These are phyloP conservation scores for Penicillium lagena DNA, from an alignment of 495 filamentous ascomycete species.

Conservation along the genomic window DNA sequence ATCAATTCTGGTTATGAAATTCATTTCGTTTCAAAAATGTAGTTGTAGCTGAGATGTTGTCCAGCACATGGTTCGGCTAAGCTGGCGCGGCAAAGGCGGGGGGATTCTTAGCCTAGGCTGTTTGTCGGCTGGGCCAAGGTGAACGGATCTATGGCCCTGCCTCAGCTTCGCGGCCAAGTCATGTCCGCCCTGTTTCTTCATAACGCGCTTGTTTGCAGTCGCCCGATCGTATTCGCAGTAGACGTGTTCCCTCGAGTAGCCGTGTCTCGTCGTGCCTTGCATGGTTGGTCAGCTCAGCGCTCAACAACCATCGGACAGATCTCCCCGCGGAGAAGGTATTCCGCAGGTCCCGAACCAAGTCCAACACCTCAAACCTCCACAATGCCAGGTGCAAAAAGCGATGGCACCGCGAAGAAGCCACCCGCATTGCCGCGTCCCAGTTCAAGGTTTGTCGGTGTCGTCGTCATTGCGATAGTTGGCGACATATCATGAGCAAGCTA, in stretches of 20 bases:
- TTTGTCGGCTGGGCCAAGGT: neutral
- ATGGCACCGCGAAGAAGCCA: constrained; percentile 13
- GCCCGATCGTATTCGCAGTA: neutral
- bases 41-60: neutral
- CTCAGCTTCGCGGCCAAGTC: neutral
- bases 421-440: constrained; percentile 31
- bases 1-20: constrained; percentile 7
- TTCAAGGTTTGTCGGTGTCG: constrained; percentile 11
- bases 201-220: neutral
- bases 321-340: constrained; percentile 1
- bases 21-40: neutral
- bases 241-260: too few relatives aligned
- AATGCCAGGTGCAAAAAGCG: constrained; percentile 15
- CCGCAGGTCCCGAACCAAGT: neutral
- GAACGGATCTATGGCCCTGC: constrained; percentile 5
- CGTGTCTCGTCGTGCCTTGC: too few relatives aligned
- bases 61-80: constrained; percentile 17
- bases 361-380: constrained; percentile 1
- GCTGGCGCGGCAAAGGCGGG: constrained; percentile 8
- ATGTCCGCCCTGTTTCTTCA: constrained; percentile 9
- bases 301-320: too few relatives aligned
- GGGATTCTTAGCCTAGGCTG: constrained; percentile 16
- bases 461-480: too few relatives aligned
- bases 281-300: too few relatives aligned
- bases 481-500: too few relatives aligned